Evolutionary conservation across 139 green algal species (phyloP), one percentile per base, ranked within the genome.

Genomic region (Auxenochlorella protothecoides): DNA sequence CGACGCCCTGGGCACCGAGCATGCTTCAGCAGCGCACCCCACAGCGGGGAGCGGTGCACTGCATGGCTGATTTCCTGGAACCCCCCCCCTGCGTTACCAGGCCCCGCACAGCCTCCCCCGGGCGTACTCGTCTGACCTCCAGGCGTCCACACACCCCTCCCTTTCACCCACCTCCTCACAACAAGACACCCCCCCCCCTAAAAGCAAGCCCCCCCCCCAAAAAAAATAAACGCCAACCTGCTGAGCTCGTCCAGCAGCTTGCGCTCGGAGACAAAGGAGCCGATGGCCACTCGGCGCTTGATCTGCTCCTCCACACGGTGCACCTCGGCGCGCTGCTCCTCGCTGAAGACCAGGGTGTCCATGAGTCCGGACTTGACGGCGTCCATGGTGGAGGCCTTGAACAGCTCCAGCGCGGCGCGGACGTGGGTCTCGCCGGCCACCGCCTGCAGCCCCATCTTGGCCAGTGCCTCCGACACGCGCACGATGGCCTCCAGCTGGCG

Each of bases 401-500:
- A 97, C 44, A 97, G 80, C 68, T 89, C 80, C 55, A 97, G 73
- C 51, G 92, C 92, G 61, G 87, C 73, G n/a, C 82, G 69, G 56
- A 96, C 90, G 70, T 96, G 89, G 53, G 74, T 73, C 70, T 88
- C 83, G 4, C 77, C 87, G 10, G 85, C 92, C 66, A 81, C 79
- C 4, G 65, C 15, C 62, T 79, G 79, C 75, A 98, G 83, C 69
- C 85, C 71, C 95, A 99, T 98, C 70, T 89, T 88, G 7, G 95
- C 95, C 64, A 98, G 83, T 3, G 84, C 84, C 85, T 99, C 95
- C 51, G 78, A 83, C 70, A 99, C 87, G 65, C 95, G 89, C 15
- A 98, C 84, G 52, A 99, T 83, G 5, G 95, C 94, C 85, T 99
- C 95, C 71, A 99, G 87, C 89, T 98, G 93, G 12, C 93, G 83